Evolutionary conservation across 2,329 filamentous ascomycete genomes (phyloP).

Genomic region (Didymella exigua): DNA sequence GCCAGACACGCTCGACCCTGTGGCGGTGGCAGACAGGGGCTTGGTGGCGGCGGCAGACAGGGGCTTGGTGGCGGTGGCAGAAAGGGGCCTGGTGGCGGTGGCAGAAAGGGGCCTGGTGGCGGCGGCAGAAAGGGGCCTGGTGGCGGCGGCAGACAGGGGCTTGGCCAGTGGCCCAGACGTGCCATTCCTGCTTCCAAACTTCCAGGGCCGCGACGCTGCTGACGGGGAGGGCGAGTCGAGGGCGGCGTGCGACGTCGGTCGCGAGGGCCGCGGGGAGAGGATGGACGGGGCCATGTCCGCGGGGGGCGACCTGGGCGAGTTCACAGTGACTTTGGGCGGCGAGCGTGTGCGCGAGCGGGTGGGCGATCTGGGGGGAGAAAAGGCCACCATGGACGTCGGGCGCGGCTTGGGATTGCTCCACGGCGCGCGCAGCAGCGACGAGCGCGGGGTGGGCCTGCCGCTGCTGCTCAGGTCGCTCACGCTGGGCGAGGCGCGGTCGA

Average conservation of each 20-base stretch:
- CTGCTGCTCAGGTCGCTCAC: slow-evolving; percentile 47
- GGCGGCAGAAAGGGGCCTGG: slow-evolving; percentile 25
- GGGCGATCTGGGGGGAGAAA: slow-evolving; percentile 53
- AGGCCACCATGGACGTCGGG: slow-evolving; percentile 57
- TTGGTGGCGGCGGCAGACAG: slow-evolving; percentile 36
- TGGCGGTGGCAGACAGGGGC: slow-evolving; percentile 28
- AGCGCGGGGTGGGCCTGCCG: slow-evolving; percentile 41
- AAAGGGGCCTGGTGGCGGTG: slow-evolving; percentile 22
- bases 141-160: slow-evolving; percentile 28
- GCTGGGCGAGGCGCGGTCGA: slow-evolving; percentile 29
- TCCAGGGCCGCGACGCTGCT: slow-evolving; percentile 36
- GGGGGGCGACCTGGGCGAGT: slow-evolving; percentile 70
- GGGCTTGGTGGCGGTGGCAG: slow-evolving; percentile 27
- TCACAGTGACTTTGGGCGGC: slow-evolving; percentile 69
- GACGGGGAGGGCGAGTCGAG: slow-evolving; percentile 31
- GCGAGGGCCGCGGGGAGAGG: slow-evolving; percentile 44
- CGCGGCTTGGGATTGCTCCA: slow-evolving; percentile 47
- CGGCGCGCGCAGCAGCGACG: slow-evolving; percentile 43
- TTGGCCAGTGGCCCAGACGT: slow-evolving; percentile 51
- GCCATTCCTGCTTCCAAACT: slow-evolving; percentile 48
- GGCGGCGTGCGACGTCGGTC: slow-evolving; percentile 30
- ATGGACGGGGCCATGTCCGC: slow-evolving; percentile 47
- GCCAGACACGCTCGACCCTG: slow-evolving; percentile 18
- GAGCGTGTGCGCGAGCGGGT: slow-evolving; percentile 56
- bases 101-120: slow-evolving; percentile 24